Evolutionary conservation across 2,329 filamentous ascomycete species (phyloP).

Genomic region (Ceratocystiopsis minuta): DNA sequence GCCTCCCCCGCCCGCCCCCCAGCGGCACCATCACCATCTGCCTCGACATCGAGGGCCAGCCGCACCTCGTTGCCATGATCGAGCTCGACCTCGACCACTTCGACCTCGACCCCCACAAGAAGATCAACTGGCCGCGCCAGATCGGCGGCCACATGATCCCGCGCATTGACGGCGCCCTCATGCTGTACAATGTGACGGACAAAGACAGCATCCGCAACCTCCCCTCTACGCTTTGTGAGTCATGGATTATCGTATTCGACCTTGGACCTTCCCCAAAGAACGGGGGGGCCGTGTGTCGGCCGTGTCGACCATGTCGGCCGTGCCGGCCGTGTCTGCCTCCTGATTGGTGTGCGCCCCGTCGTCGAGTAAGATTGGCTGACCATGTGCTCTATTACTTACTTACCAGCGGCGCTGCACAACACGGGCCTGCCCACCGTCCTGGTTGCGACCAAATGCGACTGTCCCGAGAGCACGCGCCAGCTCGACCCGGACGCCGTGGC

Average conservation of each 20-base stretch:
- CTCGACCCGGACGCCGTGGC: conserved; percentile 50
- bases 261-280: neutral
- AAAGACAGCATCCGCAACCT: conserved; percentile 56
- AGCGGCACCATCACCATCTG: conserved; percentile 37
- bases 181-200: conserved; percentile 77
- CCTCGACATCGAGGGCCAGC: conserved; percentile 38
- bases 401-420: conserved; percentile 52
- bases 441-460: conserved; percentile 81
- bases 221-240: conserved; percentile 63
- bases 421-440: conserved; percentile 60
- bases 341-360: neutral
- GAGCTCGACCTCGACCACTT: conserved; percentile 50
- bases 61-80: conserved; percentile 41
- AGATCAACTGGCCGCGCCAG: conserved; percentile 49
- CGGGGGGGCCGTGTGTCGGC: too few relatives aligned
- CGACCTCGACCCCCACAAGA: conserved; percentile 37
- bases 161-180: conserved; percentile 62
- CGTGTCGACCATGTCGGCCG: too few relatives aligned
- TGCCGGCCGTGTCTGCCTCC: neutral
- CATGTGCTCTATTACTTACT: conserved; percentile 3
- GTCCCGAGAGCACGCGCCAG: conserved; percentile 48
- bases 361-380: too few relatives aligned
- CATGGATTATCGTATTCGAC: neutral
- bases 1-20: conserved; percentile 32
- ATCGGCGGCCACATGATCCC: conserved; percentile 55